A percentile compares a stretch with the other conserved stretches of the same genome.
These are phyloP conservation scores for Pyrus pyrifolia DNA, from an alignment of 306 rosid species.

Conservation along the genomic window DNA sequence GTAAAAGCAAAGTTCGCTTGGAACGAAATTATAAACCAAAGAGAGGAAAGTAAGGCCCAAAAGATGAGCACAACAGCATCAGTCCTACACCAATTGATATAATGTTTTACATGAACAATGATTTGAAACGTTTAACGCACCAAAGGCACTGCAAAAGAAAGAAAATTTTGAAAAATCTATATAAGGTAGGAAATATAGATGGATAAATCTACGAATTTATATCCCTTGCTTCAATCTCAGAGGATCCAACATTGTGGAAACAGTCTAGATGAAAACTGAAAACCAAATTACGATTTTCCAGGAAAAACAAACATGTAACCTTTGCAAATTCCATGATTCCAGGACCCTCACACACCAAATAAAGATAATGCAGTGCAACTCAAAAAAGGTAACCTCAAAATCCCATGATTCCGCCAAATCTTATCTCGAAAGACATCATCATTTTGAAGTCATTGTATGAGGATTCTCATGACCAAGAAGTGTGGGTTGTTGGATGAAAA, in stretches of 20 bases:
- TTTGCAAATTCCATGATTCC: not conserved
- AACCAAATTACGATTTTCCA: not conserved
- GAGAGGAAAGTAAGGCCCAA: conserved; percentile 1
- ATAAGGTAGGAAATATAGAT: not conserved
- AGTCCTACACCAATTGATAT: not conserved
- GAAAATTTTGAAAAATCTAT: not conserved
- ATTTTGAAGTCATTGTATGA: not conserved
- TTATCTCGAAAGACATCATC: not conserved
- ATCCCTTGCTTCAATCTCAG: not conserved
- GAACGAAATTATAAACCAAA: not conserved
- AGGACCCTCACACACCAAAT: not conserved
- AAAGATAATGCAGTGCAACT: not conserved
- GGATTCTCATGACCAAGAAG: no score
- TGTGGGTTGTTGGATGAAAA: no score
- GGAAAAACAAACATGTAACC: not conserved
- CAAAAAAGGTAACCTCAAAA: not conserved
- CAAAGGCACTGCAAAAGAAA: not conserved
- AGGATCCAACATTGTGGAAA: not conserved
- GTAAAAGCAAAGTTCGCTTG: not conserved
- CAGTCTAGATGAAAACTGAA: not conserved
- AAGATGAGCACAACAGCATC: conserved; percentile 11
- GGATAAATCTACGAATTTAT: not conserved
- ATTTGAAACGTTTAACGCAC: not conserved
- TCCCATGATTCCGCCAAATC: not conserved
- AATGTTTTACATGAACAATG: conserved; percentile 4